Conservation (phyloP, 1,284 basidiomycete genomes). For the Butyriboletus appendiculatus region DNA sequence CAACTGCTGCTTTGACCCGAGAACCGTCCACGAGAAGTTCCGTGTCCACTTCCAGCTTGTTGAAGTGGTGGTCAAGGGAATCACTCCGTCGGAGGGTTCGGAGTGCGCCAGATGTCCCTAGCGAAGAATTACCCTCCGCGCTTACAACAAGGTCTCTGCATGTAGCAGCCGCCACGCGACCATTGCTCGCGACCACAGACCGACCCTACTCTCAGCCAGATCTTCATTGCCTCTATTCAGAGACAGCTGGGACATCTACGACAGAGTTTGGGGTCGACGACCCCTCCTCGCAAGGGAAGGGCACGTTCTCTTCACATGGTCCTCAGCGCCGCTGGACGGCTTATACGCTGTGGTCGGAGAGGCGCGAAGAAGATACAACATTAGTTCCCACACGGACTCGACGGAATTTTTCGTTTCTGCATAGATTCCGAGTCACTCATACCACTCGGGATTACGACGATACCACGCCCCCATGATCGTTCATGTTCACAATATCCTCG, state of each 20-base stretch:
- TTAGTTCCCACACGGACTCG: conserved; percentile 23
- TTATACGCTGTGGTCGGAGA: conserved; percentile 15
- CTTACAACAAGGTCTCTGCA: conserved; percentile 30
- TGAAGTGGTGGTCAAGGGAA: conserved; percentile 49
- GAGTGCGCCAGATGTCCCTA: conserved; percentile 48
- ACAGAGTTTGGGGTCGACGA: conserved; percentile 26
- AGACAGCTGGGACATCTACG: conserved; percentile 5
- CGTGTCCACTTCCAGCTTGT: conserved; percentile 36
- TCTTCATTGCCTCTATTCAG: conserved; percentile 27
- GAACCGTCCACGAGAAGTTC: conserved; percentile 30
- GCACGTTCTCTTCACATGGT: conserved; percentile 13
- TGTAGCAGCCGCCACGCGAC: conserved; percentile 9
- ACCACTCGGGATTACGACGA: conserved; percentile 10
- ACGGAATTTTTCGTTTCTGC: conserved; percentile 36
- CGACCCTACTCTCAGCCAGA: conserved; percentile 37
- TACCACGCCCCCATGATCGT: conserved; percentile 9
- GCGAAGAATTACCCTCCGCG: conserved; percentile 26
- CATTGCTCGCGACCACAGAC: conserved; percentile 15
- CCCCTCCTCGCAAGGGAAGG: conserved; percentile 11
- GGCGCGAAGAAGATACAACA: conserved; percentile 17
- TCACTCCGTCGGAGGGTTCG: conserved; percentile 49
- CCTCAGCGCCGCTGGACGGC: conserved; percentile 23
- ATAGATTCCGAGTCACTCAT: conserved; percentile 29
- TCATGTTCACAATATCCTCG: conserved; percentile 10
- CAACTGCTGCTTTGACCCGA: conserved; percentile 31